Evolutionary conservation across 179 eudicot species (phyloP), one percentile per base, ranked within the genome.

Genomic region (Spinacia oleracea): DNA sequence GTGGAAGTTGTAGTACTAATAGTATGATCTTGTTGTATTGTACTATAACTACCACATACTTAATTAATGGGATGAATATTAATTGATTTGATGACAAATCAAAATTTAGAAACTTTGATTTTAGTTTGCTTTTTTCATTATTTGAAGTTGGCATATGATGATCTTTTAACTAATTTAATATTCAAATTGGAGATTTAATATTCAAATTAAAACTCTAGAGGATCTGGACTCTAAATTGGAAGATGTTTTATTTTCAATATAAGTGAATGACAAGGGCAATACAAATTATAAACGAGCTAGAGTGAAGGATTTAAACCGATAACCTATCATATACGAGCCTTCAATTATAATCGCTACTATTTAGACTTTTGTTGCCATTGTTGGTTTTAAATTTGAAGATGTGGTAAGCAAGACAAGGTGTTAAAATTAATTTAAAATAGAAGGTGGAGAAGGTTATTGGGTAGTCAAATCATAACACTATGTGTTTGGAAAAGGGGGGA

Each of bases 401-500:
- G n/a, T 42, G 48, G 67, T n/a, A 32, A 71, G 70, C 32, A 20
- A 72, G 73, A 42, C 40, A 51, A 23, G 14, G 55, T 38, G 10
- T 50, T 38, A 50, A 6, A 60, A 66, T 50, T 55, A 43, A 63
- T 51, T 72, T 38, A 73, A 73, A 35, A 2, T 29, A 23, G 42
- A 16, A 34, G 9, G 10, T 46, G 66, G 75, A 9, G 68, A 18
- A 18, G 12, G 20, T 27, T 31, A 78, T 20, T 74, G 84, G 74
- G 65, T 38, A 56, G 84, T 82, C 84, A 82, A 73, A 46, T 82
- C 84, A 74, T 14, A 66, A 16, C 25, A 27, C 68, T 51, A 50
- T 69, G 72, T 82, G 84, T 46, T 82, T 78, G 84, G 50, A 65
- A 72, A 77, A 72, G n/a, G 56, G 66, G 67, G 63, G 27, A n/a